phyloP scores from a whole-genome alignment of 148 eudicot species.

The Polygonum maritimum region DNA sequence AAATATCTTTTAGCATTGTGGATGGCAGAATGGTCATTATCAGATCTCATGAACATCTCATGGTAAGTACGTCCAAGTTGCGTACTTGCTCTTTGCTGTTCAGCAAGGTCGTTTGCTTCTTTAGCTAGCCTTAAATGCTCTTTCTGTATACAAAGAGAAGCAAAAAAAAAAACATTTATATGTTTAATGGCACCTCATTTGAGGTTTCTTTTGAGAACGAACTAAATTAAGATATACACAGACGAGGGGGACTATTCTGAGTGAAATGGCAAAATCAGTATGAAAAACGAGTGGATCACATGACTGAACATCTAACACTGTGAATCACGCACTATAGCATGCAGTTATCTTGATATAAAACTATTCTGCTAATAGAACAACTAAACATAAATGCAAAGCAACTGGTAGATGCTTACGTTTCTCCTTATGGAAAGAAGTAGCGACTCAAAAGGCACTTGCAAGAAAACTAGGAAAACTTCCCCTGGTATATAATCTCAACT shows the following conservation, averaged over 20 bases:
- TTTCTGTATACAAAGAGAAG: constrained; percentile 35
- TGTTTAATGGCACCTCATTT: neutral
- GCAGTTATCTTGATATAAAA: neutral
- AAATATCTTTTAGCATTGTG: constrained; percentile 84
- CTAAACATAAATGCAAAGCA: neutral
- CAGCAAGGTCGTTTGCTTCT: constrained; percentile 55
- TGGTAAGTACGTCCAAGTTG: constrained; percentile 97
- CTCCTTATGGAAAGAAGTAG: neutral
- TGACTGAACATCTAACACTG: neutral
- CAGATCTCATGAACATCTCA: constrained; percentile 58
- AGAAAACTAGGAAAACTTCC: neutral
- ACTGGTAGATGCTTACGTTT: neutral
- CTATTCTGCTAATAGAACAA: neutral
- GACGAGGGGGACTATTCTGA: neutral
- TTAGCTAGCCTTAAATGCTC: constrained; percentile 83
- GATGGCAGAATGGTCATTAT: constrained; percentile 52
- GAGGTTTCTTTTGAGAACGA: neutral
- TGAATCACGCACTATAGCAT: neutral
- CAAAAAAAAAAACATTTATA: neutral
- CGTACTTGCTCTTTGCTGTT: constrained; percentile 96
- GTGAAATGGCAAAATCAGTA: neutral
- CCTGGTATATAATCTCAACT: neutral
- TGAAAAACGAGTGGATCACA: neutral
- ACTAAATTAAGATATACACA: neutral
- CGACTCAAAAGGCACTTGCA: neutral